These are phyloP conservation scores for Kurtzmaniella quercitrusa DNA, from an alignment of 1,139 yeast species.

Conservation along the genomic window DNA sequence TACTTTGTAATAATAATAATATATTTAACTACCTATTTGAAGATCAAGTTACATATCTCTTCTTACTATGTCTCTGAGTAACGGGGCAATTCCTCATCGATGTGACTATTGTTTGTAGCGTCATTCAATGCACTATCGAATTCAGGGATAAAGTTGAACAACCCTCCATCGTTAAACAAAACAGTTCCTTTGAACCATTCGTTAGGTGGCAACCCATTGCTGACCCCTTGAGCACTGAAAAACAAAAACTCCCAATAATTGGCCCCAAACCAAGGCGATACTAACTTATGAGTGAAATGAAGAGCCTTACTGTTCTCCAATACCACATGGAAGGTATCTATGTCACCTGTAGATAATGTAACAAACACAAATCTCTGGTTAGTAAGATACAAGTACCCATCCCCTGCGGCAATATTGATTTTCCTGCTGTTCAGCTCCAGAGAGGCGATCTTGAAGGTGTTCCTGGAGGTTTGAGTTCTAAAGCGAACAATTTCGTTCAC, in stretches of 20 bases:
- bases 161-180: constrained; percentile 47
- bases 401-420: constrained; percentile 24
- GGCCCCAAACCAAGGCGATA: constrained; percentile 54
- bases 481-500: constrained; percentile 17
- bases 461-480: constrained; percentile 20
- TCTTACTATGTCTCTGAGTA: constrained; percentile 15
- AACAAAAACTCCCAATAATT: constrained; percentile 47
- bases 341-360: constrained; percentile 38
- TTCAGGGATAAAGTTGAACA: constrained; percentile 31
- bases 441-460: constrained; percentile 18
- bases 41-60: too few species aligned
- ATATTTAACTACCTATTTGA: too few species aligned
- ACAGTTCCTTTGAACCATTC: constrained; percentile 36
- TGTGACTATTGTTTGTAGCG: constrained; percentile 30
- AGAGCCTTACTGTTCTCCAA: constrained; percentile 17
- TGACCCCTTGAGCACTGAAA: constrained; percentile 26
- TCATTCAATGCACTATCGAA: constrained; percentile 28
- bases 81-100: constrained; percentile 44
- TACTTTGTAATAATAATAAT: not conserved
- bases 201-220: constrained; percentile 43
- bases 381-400: constrained; percentile 37
- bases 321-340: constrained; percentile 31
- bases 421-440: constrained; percentile 7
- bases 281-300: constrained; percentile 33
- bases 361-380: constrained; percentile 31